phyloP scores from a whole-genome alignment of 2,329 filamentous ascomycete species.

The Escovopsis sp. region DNA sequence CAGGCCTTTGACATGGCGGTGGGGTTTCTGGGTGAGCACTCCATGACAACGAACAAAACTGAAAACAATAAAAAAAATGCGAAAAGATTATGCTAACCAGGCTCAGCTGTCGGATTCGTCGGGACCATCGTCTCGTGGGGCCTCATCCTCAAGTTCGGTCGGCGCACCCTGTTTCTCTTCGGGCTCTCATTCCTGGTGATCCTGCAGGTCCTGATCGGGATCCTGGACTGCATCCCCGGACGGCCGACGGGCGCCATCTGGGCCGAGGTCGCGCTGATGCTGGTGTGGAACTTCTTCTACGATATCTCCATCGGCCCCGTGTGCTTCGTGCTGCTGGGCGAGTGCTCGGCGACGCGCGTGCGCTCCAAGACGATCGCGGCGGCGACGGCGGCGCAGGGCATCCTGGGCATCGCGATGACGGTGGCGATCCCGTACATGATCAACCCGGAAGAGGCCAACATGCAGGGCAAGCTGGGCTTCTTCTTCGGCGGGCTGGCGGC shows the following conservation, averaged over 20 bases:
- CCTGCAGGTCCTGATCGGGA: slow-evolving; percentile 27
- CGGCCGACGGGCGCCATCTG: slow-evolving; percentile 21
- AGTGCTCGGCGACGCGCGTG: slow-evolving; percentile 26
- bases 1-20: slow-evolving; percentile 27
- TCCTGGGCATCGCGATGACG: slow-evolving; percentile 15
- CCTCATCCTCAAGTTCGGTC: slow-evolving; percentile 25
- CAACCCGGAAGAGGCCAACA: slow-evolving; percentile 19
- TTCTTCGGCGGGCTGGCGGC: slow-evolving; percentile 16
- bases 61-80: slow-evolving; percentile 16
- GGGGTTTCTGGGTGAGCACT: slow-evolving; percentile 11
- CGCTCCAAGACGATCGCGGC: slow-evolving; percentile 28
- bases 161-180: slow-evolving; percentile 24
- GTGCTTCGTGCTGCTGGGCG: slow-evolving; percentile 27
- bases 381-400: slow-evolving; percentile 18
- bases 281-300: slow-evolving; percentile 30
- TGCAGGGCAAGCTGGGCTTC: slow-evolving; percentile 22
- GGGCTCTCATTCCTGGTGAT: slow-evolving; percentile 26
- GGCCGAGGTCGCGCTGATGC: slow-evolving; percentile 23
- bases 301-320: slow-evolving; percentile 29
- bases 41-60: background rate
- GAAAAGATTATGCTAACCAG: background rate
- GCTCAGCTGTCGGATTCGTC: slow-evolving; percentile 26
- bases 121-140: slow-evolving; percentile 29
- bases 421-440: slow-evolving; percentile 19
- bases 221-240: slow-evolving; percentile 32